Conservation (phyloP, 1,284 basidiomycete genomes). For the Leccinum griseonigrum region DNA sequence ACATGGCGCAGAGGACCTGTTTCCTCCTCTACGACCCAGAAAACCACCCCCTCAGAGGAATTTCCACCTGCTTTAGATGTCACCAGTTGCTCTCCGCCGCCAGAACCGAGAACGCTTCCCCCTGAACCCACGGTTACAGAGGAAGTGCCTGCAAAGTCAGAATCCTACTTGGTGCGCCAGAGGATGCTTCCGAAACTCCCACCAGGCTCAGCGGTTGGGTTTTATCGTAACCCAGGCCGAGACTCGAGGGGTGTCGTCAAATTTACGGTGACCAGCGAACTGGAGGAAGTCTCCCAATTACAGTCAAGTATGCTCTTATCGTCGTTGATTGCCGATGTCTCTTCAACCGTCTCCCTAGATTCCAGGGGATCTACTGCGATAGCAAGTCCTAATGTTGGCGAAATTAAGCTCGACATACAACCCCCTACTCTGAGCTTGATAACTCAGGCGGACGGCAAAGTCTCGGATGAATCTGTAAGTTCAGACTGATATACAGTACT, state of each 20-base stretch:
- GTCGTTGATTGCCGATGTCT: slow-evolving; percentile 18
- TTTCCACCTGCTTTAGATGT: slow-evolving; percentile 22
- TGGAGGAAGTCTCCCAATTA: slow-evolving; percentile 44
- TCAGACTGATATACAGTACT: background rate
- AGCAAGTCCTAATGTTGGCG: slow-evolving; percentile 23
- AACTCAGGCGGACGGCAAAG: slow-evolving; percentile 42
- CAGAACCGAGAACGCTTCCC: slow-evolving; percentile 11
- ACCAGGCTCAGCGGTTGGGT: slow-evolving; percentile 65
- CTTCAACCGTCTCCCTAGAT: slow-evolving; percentile 5
- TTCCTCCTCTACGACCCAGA: slow-evolving; percentile 9
- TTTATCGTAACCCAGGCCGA: slow-evolving; percentile 58
- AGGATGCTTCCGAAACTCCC: slow-evolving; percentile 41
- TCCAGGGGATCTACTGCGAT: slow-evolving; percentile 6
- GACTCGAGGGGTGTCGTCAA: slow-evolving; percentile 49
- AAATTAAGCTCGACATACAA: slow-evolving; percentile 18
- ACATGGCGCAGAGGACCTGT: slow-evolving; percentile 55
- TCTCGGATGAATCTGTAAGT: slow-evolving; percentile 48
- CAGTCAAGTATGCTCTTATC: slow-evolving; percentile 28
- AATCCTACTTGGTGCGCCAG: slow-evolving; percentile 23
- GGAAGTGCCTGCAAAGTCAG: slow-evolving; percentile 19
- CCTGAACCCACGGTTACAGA: slow-evolving; percentile 9
- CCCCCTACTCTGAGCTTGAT: slow-evolving; percentile 29
- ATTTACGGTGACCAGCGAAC: slow-evolving; percentile 75
- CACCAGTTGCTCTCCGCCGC: slow-evolving; percentile 30
- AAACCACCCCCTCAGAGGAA: slow-evolving; percentile 10